Base-by-base conservation (phyloP, 2,329 filamentous ascomycete species). In the Diaporthe velutina region DNA sequence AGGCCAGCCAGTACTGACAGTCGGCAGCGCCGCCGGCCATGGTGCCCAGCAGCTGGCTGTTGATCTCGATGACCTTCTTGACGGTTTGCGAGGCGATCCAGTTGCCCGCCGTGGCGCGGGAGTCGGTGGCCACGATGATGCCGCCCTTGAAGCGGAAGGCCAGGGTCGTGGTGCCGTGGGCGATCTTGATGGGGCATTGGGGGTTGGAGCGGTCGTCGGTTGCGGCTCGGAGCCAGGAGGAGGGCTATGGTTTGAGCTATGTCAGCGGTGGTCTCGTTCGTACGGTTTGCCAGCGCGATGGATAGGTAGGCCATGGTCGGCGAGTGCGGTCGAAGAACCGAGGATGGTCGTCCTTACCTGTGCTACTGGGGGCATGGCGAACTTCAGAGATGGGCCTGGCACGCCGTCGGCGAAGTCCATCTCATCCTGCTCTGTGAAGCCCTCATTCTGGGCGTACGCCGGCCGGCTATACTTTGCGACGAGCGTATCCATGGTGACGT, bases 51-150 rank as follows among this genome's bases (percentile, higher is more conserved):
- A 99, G 90, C 85, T 93, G 94, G 86, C 90, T 95, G 89, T 98
- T 98, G 89, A 98, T 98, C 90, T 98, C 95, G 83, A 99, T 98
- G 80, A 99, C 97, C 90, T 99, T 99, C 92, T 99, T 99, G 83
- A 99, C 97, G 71, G 97, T 99, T 90, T 99, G 97, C 87, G 95
- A 98, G 79, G 97, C 97, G 86, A 99, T 99, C 97, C 97, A 99
- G 91, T 97, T 97, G 82, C 97, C 97, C 40, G 97, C 96, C 64
- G 97, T 98, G 76, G 97, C 97, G 87, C 97, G 93, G 76, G 97
- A 99, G 87, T 99, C 97, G 75, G 97, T 99, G 72, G 96, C 96
- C 70, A 99, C 96, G 83, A 99, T 97, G 86, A 99, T 98, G 83
- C 97, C 97, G 81, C 96, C 96, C 87, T 98, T 93, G 90, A 98